phyloP scores from a whole-genome alignment of 1,284 basidiomycete species.

The Macrocybe sp. region DNA sequence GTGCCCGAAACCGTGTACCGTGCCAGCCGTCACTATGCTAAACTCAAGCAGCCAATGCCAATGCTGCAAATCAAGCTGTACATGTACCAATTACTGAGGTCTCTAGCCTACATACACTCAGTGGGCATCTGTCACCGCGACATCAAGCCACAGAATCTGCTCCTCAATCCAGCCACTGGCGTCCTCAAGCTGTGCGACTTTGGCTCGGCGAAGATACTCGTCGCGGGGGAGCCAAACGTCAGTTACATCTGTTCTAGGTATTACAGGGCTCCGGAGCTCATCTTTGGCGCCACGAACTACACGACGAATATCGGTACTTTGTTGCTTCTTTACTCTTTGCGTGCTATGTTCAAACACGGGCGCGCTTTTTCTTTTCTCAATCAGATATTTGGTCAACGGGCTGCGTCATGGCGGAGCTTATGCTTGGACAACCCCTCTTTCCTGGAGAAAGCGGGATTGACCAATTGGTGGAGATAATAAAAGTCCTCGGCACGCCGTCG shows the following conservation, averaged over 20 bases:
- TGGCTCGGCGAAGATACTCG: slow-evolving; percentile 97
- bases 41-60: slow-evolving; percentile 99
- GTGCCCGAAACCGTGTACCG: slow-evolving; percentile 99
- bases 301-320: slow-evolving; percentile 96
- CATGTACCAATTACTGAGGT: slow-evolving; percentile 97
- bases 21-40: slow-evolving; percentile 97
- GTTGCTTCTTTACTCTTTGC: neutral
- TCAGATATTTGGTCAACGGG: slow-evolving; percentile 99
- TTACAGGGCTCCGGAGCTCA: slow-evolving; percentile 98
- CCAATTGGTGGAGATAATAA: slow-evolving; percentile 99
- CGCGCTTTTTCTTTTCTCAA: slow-evolving; percentile 5
- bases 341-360: too few species aligned
- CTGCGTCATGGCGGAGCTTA: slow-evolving; percentile 99
- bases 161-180: slow-evolving; percentile 95
- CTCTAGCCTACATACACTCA: slow-evolving; percentile 96
- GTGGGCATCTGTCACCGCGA: slow-evolving; percentile 98
- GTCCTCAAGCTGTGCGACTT: slow-evolving; percentile 99
- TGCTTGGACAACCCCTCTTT: slow-evolving; percentile 98
- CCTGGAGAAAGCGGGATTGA: slow-evolving; percentile 99
- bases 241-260: slow-evolving; percentile 99
- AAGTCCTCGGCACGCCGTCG: slow-evolving; percentile 97
- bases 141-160: slow-evolving; percentile 98
- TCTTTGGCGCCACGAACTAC: slow-evolving; percentile 99
- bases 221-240: slow-evolving; percentile 98
- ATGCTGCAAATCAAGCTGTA: slow-evolving; percentile 99